A percentile compares a stretch with the other conserved stretches of the same genome.
These are phyloP conservation scores for Canavalia gladiata DNA, from an alignment of 306 rosid species.

Conservation along the genomic window DNA sequence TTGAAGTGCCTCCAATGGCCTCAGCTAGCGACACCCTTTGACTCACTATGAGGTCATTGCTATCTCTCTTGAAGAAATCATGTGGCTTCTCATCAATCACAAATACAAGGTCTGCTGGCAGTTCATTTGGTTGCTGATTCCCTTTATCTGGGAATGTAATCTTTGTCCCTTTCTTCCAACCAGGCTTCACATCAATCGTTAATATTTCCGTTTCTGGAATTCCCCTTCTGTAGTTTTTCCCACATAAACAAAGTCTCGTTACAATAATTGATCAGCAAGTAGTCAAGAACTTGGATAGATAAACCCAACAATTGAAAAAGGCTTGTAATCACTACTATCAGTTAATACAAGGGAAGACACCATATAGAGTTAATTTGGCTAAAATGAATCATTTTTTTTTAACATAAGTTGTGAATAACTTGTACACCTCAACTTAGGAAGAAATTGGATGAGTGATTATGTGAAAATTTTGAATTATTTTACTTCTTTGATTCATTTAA, in stretches of 20 bases:
- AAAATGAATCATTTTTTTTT: too few species aligned
- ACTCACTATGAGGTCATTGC: constrained; percentile 78
- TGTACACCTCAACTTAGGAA: too few species aligned
- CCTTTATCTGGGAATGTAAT: constrained; percentile 96
- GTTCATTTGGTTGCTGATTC: constrained; percentile 77
- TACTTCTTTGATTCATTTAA: too few species aligned
- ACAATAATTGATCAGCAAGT: not conserved
- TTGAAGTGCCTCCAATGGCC: constrained; percentile 85
- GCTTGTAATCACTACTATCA: too few species aligned
- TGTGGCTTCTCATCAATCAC: constrained; percentile 96
- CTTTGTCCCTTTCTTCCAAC: constrained; percentile 98
- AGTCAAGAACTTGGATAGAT: too few species aligned
- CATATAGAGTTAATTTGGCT: too few species aligned
- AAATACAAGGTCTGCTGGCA: constrained; percentile 87
- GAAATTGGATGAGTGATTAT: too few species aligned
- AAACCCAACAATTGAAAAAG: too few species aligned
- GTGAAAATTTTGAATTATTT: too few species aligned
- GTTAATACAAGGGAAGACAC: too few species aligned
- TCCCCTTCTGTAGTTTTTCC: constrained; percentile 56
- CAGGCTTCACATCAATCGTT: constrained; percentile 86
- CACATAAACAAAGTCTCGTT: constrained; percentile 4
- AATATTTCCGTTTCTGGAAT: constrained; percentile 79
- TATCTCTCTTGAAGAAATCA: constrained; percentile 73
- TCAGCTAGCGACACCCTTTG: constrained; percentile 79
- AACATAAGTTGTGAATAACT: too few species aligned